phyloP scores from a whole-genome alignment of 208 protist species.

The Trichomonas vaginalis region DNA sequence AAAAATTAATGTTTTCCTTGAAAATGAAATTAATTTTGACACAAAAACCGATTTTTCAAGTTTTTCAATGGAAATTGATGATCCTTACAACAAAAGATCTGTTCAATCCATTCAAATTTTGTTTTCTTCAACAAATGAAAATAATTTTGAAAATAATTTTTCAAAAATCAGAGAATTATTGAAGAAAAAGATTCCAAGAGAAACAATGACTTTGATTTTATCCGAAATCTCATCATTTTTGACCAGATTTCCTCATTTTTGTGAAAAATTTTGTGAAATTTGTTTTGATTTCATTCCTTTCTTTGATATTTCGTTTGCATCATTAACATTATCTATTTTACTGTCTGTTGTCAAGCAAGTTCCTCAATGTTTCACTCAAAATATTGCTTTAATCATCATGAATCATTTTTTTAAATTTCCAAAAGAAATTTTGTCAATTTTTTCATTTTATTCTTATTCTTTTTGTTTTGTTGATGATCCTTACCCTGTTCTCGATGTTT shows the following conservation, averaged over 20 bases:
- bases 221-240: neutral
- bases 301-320: neutral
- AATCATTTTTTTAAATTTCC: neutral
- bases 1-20: neutral
- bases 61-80: neutral
- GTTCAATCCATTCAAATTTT: neutral
- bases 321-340: neutral
- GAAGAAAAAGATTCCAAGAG: neutral
- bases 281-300: neutral
- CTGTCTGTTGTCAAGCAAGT: neutral
- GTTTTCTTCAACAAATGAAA: neutral
- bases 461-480: neutral
- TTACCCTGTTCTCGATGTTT: neutral
- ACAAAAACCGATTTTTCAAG: neutral
- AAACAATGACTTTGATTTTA: neutral
- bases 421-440: neutral
- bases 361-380: neutral
- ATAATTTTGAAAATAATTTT: neutral
- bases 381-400: neutral
- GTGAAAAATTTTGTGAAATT: neutral
- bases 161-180: neutral
- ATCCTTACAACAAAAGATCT: neutral
- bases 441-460: neutral
- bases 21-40: neutral
- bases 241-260: neutral